Evolutionary conservation across 805 yeast genomes (phyloP), one percentile per base, ranked within the genome.

Genomic region (Saturnispora zaruensis): DNA sequence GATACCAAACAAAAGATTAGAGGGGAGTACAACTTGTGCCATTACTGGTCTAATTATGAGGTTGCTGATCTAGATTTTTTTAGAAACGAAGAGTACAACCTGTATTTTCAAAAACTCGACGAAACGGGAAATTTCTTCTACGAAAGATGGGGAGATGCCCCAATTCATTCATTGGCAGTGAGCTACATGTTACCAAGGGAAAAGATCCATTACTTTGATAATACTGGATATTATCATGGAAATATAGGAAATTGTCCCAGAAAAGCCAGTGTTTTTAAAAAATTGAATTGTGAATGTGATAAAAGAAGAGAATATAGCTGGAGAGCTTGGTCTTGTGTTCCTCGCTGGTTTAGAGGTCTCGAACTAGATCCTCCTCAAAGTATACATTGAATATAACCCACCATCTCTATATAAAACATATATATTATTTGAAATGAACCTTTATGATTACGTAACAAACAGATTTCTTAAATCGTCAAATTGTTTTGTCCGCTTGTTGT

Each of bases 141-240:
- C 65, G 87, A 82, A 64, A 71, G 88, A 64, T 82, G 88, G 88
- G 88, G 88, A 24, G 88, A 82, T 64, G 88, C 88, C 0, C 87
- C 87, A 3, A 75, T 82, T 42, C 88, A 82, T 63, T 75, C 86
- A 3, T 68, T 82, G 52, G 88, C 82, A 4, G 83, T 75, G 3
- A 70, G 82, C 0, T 68, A 77, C 52, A 70, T 82, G 61, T 59
- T 79, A 51, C 40, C 50, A 8, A 73, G 68, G 51, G 72, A 71
- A 25, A 68, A 77, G 55, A 65, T 82, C 26, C 84, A 81, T 55
- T 73, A 74, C 64, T 82, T 82, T 59, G 79, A 72, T 36, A 79
- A 79, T 57, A 75, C 78, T 20, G 82, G 82, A 4, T 78, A 78
- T 65, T 74, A 46, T 63, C 82, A 78, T 59, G 70, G 62, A 16